Evolutionary conservation across 2,329 filamentous ascomycete species (phyloP).

Genomic region (Zasmidium citrigriseum): DNA sequence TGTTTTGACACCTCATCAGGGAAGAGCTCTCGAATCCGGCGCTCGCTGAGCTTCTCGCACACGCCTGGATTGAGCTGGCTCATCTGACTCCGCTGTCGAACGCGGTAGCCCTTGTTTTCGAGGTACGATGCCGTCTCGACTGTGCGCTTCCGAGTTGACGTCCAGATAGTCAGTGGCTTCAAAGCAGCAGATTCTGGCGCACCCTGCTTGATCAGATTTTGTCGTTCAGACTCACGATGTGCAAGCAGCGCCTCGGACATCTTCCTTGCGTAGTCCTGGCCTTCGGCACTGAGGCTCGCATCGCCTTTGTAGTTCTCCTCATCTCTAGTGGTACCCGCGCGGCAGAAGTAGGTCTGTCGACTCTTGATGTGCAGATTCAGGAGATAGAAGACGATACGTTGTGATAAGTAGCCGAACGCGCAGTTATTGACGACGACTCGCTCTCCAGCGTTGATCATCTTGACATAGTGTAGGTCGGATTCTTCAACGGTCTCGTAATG

Average conservation of each 20-base stretch:
- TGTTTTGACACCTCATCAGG: constrained; percentile 92
- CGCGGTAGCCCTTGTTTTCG: constrained; percentile 76
- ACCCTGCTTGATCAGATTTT: constrained; percentile 66
- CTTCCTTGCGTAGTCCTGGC: constrained; percentile 75
- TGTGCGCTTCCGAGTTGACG: constrained; percentile 85
- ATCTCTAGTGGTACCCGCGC: constrained; percentile 81
- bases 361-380: constrained; percentile 97
- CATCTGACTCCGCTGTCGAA: constrained; percentile 92
- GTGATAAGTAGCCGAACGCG: constrained; percentile 92
- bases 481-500: constrained; percentile 97
- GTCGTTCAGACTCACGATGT: constrained; percentile 80
- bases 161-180: constrained; percentile 89
- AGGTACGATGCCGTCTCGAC: constrained; percentile 86
- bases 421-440: constrained; percentile 95
- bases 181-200: constrained; percentile 65
- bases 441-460: constrained; percentile 97
- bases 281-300: constrained; percentile 77
- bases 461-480: constrained; percentile 91
- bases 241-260: constrained; percentile 82
- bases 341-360: constrained; percentile 87
- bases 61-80: constrained; percentile 96
- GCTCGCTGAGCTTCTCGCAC: constrained; percentile 89
- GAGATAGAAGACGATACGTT: constrained; percentile 97
- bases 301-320: constrained; percentile 92
- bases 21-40: constrained; percentile 75